Conservation (phyloP, 2,329 filamentous ascomycete genomes). For the Graphilbum fragrans region DNA sequence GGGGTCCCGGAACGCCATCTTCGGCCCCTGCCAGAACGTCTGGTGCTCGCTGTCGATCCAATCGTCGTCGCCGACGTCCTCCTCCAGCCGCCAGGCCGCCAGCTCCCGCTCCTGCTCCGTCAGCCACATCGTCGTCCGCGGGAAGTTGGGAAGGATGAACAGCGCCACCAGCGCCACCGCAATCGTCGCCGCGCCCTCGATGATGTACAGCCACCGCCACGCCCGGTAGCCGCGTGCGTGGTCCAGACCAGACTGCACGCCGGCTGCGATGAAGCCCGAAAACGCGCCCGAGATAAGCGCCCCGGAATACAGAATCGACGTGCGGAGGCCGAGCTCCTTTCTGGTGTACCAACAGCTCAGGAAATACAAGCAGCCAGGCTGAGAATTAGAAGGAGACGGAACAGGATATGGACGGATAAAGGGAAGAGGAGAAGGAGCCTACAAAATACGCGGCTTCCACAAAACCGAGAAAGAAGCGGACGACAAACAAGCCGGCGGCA, state of each 20-base stretch:
- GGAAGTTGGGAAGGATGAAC: slow-evolving; percentile 44
- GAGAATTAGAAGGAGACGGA: neutral
- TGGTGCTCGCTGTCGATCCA: slow-evolving; percentile 44
- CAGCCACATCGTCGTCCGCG: slow-evolving; percentile 34
- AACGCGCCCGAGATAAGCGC: slow-evolving; percentile 55
- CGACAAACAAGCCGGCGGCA: slow-evolving; percentile 23
- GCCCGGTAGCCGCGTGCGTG: slow-evolving; percentile 8
- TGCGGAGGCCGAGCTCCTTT: slow-evolving; percentile 47
- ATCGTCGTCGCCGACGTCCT: slow-evolving; percentile 48
- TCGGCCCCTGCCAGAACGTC: slow-evolving; percentile 41
- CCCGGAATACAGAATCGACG: slow-evolving; percentile 44
- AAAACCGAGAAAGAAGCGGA: slow-evolving; percentile 30
- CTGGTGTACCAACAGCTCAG: slow-evolving; percentile 54
- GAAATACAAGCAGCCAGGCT: slow-evolving; percentile 15
- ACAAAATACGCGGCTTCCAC: slow-evolving; percentile 25
- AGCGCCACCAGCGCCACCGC: slow-evolving; percentile 12
- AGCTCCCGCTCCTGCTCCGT: slow-evolving; percentile 29
- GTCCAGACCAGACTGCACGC: slow-evolving; percentile 46
- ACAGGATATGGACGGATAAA: neutral
- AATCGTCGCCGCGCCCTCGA: slow-evolving; percentile 8
- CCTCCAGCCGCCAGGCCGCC: slow-evolving; percentile 30
- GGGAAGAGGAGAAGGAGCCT: neutral
- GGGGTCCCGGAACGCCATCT: slow-evolving; percentile 34
- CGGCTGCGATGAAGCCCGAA: slow-evolving; percentile 45
- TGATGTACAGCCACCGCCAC: slow-evolving; percentile 9